phyloP scores from a whole-genome alignment of 2,329 filamentous ascomycete genomes.

The Mollisia scopiformis region DNA sequence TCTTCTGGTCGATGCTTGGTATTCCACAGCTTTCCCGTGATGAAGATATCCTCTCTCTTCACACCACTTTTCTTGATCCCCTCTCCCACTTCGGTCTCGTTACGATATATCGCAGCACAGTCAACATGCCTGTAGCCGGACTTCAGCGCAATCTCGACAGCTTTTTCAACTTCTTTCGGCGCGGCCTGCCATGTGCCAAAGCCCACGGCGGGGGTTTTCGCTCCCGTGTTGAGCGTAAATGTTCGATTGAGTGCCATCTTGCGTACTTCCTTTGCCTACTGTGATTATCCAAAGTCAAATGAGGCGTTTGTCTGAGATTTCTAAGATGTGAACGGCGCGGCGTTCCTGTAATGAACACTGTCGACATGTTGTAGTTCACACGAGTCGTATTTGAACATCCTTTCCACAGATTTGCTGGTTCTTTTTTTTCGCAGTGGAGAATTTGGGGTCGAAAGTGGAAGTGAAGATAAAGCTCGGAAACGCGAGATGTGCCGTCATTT shows the following conservation, averaged over 20 bases:
- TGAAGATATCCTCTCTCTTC: conserved; percentile 42
- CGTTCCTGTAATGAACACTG: no score
- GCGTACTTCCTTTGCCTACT: no score
- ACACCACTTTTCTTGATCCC: conserved; percentile 40
- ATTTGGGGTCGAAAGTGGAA: no score
- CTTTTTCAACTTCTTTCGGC: conserved; percentile 41
- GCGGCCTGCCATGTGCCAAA: conserved; percentile 49
- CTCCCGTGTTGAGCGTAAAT: conserved; percentile 14
- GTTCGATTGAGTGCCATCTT: background rate
- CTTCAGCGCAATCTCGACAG: conserved; percentile 53
- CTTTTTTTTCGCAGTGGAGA: no score
- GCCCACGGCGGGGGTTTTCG: conserved; percentile 42
- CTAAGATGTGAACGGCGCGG: no score
- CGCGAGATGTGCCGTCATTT: no score
- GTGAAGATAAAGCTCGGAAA: no score
- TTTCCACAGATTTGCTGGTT: no score
- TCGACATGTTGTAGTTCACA: no score
- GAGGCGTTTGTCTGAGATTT: no score
- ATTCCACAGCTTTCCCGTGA: conserved; percentile 64
- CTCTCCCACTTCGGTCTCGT: conserved; percentile 44
- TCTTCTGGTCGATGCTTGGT: conserved; percentile 37
- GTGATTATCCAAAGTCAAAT: no score
- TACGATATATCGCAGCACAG: conserved; percentile 23
- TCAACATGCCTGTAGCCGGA: conserved; percentile 53
- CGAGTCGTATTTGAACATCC: no score